Percentiles rank a stretch among this genome's conserved stretches.
Evolutionary conservation across 371 early-diverging fungal species (phyloP).

Genomic region (Mortierella sp.): DNA sequence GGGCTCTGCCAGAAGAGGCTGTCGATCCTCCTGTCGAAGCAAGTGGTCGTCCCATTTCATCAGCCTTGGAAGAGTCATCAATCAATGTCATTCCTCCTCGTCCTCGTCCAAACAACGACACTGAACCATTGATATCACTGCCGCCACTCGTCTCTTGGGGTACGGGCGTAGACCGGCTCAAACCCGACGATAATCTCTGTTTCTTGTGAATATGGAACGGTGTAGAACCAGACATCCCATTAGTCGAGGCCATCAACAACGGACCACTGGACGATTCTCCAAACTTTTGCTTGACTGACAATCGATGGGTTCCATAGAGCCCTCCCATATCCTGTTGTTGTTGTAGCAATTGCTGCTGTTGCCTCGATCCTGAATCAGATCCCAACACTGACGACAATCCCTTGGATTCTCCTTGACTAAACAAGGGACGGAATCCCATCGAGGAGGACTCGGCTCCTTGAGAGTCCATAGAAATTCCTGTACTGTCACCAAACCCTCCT

Average conservation of each 20-base stretch:
- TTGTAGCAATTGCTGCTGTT: slow-evolving; percentile 18
- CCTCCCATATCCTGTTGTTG: slow-evolving; percentile 11
- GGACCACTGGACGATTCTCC: slow-evolving; percentile 26
- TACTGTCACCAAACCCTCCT: slow-evolving; percentile 1
- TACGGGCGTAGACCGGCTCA: slow-evolving; percentile 5
- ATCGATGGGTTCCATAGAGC: slow-evolving; percentile 5
- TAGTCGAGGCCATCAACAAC: too few relatives aligned
- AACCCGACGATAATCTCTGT: slow-evolving; percentile 28
- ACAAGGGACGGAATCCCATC: slow-evolving; percentile 41
- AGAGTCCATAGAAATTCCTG: slow-evolving; percentile 11
- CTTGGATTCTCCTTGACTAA: slow-evolving; percentile 24
- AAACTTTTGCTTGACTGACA: slow-evolving; percentile 17
- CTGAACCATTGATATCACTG: background rate
- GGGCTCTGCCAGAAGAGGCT: background rate
- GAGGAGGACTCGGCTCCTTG: slow-evolving; percentile 7
- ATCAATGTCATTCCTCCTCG: slow-evolving; percentile 29
- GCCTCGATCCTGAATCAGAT: background rate
- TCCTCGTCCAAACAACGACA: slow-evolving; percentile 18
- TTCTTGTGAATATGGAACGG: slow-evolving; percentile 33
- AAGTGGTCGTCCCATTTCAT: slow-evolving; percentile 8
- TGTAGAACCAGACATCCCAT: background rate
- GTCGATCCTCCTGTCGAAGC: slow-evolving; percentile 1
- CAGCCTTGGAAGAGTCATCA: slow-evolving; percentile 30
- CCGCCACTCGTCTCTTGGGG: background rate
- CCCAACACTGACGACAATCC: slow-evolving; percentile 2